Evolutionary conservation across 177 flowering plant species (phyloP).

Genomic region (Telopea speciosissima): DNA sequence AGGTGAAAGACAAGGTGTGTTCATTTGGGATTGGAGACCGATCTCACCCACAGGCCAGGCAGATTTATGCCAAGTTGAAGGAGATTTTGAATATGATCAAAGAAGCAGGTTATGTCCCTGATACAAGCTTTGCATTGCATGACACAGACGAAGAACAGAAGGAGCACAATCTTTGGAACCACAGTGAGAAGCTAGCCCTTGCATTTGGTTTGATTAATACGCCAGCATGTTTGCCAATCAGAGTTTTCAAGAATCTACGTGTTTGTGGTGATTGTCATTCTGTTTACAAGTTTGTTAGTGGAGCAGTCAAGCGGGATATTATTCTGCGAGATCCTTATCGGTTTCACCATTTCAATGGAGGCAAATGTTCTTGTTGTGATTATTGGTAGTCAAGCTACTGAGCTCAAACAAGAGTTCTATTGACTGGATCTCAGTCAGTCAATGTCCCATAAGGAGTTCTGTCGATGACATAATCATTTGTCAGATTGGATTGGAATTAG

Average conservation of each 20-base stretch:
- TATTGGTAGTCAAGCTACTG: conserved; percentile 46
- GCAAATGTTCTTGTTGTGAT: conserved; percentile 71
- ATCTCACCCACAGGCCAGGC: conserved; percentile 39
- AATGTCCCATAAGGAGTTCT: background rate
- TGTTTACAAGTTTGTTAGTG: conserved; percentile 57
- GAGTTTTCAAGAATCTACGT: conserved; percentile 74
- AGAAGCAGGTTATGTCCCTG: conserved; percentile 72
- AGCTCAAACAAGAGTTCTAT: background rate
- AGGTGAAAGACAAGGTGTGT: conserved; percentile 41
- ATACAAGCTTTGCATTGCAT: conserved; percentile 69
- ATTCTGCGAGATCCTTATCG: conserved; percentile 67
- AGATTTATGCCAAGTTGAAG: conserved; percentile 45
- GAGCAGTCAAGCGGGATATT: conserved; percentile 34
- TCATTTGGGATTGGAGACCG: conserved; percentile 63
- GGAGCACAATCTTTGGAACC: conserved; percentile 74
- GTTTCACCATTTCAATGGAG: conserved; percentile 68
- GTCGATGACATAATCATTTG: background rate
- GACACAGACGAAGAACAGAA: conserved; percentile 85
- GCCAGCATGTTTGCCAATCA: conserved; percentile 42
- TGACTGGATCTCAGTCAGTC: background rate
- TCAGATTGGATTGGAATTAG: background rate
- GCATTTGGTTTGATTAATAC: conserved; percentile 58
- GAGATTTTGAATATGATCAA: conserved; percentile 53
- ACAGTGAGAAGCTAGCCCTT: conserved; percentile 82
- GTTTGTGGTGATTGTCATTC: conserved; percentile 86